Conservation (phyloP, 805 yeast genomes). For the Nakazawaea peltata region DNA sequence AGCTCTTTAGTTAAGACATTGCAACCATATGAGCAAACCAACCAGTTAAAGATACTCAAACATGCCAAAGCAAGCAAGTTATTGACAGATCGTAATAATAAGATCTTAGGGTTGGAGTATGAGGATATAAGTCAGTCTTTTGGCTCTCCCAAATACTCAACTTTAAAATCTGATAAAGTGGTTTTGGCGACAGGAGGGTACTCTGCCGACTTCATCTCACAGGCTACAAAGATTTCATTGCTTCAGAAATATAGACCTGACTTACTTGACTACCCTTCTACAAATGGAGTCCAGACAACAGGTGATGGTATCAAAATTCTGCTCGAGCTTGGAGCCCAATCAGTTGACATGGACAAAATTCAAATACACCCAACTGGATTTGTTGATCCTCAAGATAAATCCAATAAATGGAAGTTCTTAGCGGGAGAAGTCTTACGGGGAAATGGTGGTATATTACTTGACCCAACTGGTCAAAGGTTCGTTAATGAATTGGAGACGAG, state of each 20-base stretch:
- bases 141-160: too few relatives aligned
- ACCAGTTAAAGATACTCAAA: constrained; percentile 27
- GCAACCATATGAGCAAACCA: constrained; percentile 20
- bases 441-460: constrained; percentile 46
- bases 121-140: too few relatives aligned
- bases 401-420: constrained; percentile 40
- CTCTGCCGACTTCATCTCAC: constrained; percentile 34
- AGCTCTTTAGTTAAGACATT: constrained; percentile 33
- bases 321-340: constrained; percentile 35
- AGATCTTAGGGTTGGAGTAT: constrained; percentile 36
- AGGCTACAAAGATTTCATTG: constrained; percentile 26
- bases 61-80: constrained; percentile 29
- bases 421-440: constrained; percentile 58
- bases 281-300: constrained; percentile 47
- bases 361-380: constrained; percentile 63
- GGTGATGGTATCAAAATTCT: constrained; percentile 54
- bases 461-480: constrained; percentile 39
- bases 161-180: constrained; percentile 15
- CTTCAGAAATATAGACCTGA: constrained; percentile 39
- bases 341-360: constrained; percentile 50
- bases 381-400: constrained; percentile 32
- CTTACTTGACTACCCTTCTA: constrained; percentile 37
- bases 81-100: constrained; percentile 18
- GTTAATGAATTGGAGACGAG: constrained; percentile 47
- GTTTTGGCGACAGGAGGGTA: constrained; percentile 57